Evolutionary conservation across 768 basidiomycete genomes (phyloP).

Genomic region (Lentinula aciculospora): DNA sequence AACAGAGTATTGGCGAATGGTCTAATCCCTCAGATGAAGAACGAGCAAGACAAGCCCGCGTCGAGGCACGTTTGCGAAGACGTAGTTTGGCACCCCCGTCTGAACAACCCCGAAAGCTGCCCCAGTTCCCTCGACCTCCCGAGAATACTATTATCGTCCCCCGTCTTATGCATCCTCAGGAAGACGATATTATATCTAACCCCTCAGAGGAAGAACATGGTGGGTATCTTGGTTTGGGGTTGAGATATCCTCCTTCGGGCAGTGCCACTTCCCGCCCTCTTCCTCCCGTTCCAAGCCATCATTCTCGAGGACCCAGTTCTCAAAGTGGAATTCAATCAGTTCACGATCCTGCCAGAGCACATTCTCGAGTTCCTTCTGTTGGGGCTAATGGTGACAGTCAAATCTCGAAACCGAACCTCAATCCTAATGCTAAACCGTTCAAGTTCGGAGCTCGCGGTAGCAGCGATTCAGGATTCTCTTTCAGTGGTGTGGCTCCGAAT

Average conservation of each 20-base stretch:
- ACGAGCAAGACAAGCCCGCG: conserved; percentile 61
- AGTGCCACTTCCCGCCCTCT: conserved; percentile 20
- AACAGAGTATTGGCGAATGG: conserved; percentile 81
- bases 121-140: conserved; percentile 78
- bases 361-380: conserved; percentile 53
- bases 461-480: conserved; percentile 21
- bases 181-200: conserved; percentile 77
- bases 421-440: conserved; percentile 81
- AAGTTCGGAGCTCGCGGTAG: conserved; percentile 42
- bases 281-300: conserved; percentile 54
- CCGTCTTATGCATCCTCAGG: conserved; percentile 26
- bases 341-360: conserved; percentile 58
- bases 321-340: conserved; percentile 47
- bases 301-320: conserved; percentile 51
- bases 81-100: conserved; percentile 41
- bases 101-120: conserved; percentile 66
- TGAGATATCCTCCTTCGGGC: conserved; percentile 5
- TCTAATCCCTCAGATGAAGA: conserved; percentile 92
- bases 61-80: conserved; percentile 57
- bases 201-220: conserved; percentile 69
- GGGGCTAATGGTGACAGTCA: neutral
- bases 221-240: conserved; percentile 38
- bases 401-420: conserved; percentile 32
- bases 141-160: conserved; percentile 38
- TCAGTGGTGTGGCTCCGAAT: conserved; percentile 15